Conservation (phyloP, 2,329 filamentous ascomycete genomes). For the Geosmithia morbida region DNA sequence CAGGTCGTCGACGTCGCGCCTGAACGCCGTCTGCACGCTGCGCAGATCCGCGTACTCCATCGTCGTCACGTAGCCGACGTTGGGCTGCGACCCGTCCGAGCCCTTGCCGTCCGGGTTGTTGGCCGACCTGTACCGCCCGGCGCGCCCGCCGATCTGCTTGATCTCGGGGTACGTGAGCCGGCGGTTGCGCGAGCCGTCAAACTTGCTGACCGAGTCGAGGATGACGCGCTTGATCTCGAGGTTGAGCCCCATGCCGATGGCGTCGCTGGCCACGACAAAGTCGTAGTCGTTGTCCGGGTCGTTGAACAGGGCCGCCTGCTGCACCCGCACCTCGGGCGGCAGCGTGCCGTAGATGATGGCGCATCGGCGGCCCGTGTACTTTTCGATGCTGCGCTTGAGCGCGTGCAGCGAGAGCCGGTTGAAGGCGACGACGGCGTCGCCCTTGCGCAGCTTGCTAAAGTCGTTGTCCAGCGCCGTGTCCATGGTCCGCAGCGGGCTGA, state of each 20-base stretch:
- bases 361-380: conserved; percentile 60
- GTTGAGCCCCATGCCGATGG: conserved; percentile 95
- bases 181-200: conserved; percentile 42
- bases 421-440: conserved; percentile 83
- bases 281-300: conserved; percentile 93
- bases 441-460: conserved; percentile 60
- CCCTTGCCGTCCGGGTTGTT: conserved; percentile 27
- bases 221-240: conserved; percentile 82
- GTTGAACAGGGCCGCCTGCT: conserved; percentile 89
- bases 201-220: conserved; percentile 68
- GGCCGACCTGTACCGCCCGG: conserved; percentile 71
- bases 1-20: conserved; percentile 48
- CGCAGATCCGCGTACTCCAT: conserved; percentile 57
- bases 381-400: conserved; percentile 66
- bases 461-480: conserved; percentile 45
- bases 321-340: conserved; percentile 81
- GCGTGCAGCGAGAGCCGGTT: conserved; percentile 70
- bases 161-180: conserved; percentile 60
- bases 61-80: conserved; percentile 64
- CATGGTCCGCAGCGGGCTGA: conserved; percentile 64
- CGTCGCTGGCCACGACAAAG: conserved; percentile 83
- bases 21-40: conserved; percentile 48
- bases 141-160: conserved; percentile 90
- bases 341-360: conserved; percentile 88
- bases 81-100: conserved; percentile 11